Evolutionary conservation across 352 stramenopile species (phyloP).

Genomic region (Phytopythium mirpurense): DNA sequence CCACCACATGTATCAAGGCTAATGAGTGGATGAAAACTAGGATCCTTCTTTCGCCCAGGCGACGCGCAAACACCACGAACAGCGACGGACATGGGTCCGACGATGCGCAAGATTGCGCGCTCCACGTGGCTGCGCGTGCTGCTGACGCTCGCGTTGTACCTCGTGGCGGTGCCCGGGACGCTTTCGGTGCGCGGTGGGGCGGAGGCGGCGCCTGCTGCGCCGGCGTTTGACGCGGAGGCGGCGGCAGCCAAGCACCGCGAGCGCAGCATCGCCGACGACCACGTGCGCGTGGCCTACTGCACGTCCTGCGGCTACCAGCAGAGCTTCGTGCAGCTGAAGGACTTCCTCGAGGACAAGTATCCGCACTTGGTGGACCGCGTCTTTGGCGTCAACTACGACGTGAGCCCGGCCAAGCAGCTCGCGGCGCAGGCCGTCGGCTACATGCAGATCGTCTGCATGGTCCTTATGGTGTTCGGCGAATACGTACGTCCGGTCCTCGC

Average conservation of each 20-base stretch:
- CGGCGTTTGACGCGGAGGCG: slow-evolving; percentile 14
- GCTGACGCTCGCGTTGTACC: slow-evolving; percentile 20
- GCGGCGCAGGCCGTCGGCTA: slow-evolving; percentile 39
- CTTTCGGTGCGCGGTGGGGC: neutral
- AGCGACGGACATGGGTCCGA: slow-evolving; percentile 4
- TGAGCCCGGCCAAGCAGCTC: slow-evolving; percentile 48
- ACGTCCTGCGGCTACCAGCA: slow-evolving; percentile 76
- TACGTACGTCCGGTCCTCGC: slow-evolving; percentile 25
- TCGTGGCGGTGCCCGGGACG: slow-evolving; percentile 15
- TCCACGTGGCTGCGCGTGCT: slow-evolving; percentile 23
- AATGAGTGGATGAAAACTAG: neutral
- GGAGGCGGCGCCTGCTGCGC: slow-evolving; percentile 3
- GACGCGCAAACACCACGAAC: neutral
- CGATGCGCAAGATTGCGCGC: slow-evolving; percentile 16
- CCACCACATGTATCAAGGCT: too few species aligned
- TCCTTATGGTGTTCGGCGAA: slow-evolving; percentile 61
- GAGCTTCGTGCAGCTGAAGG: slow-evolving; percentile 71
- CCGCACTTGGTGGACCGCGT: slow-evolving; percentile 65
- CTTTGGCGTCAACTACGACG: slow-evolving; percentile 53
- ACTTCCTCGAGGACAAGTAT: slow-evolving; percentile 66
- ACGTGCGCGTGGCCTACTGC: slow-evolving; percentile 62
- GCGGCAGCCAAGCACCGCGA: slow-evolving; percentile 10
- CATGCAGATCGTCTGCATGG: slow-evolving; percentile 40
- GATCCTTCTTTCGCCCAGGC: too few species aligned
- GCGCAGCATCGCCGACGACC: slow-evolving; percentile 47